Percentiles rank a stretch among this genome's conserved stretches.
Evolutionary conservation across 495 filamentous ascomycete genomes (phyloP).

Genomic region (Viridothelium virens): DNA sequence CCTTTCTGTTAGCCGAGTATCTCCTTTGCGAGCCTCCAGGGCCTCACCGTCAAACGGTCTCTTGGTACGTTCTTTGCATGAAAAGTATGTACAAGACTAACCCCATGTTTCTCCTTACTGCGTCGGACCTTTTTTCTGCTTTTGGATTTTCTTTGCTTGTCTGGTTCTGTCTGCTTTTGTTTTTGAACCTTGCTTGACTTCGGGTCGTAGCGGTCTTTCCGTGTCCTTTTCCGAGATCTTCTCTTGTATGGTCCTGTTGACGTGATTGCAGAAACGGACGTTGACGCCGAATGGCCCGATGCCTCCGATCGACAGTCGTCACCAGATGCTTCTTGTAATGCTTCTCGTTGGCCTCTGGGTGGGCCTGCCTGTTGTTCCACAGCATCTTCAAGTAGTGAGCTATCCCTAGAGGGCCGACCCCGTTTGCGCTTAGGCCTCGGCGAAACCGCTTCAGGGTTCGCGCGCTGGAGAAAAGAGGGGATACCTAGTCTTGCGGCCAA

Average conservation of each 20-base stretch:
- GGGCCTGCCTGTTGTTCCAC: neutral
- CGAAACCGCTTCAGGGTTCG: slow-evolving; percentile 2
- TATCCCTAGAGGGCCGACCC: slow-evolving; percentile 30
- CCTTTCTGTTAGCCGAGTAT: slow-evolving; percentile 50
- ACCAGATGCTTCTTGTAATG: neutral
- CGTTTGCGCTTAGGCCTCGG: slow-evolving; percentile 21
- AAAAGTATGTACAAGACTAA: slow-evolving; percentile 54
- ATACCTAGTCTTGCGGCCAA: slow-evolving; percentile 6
- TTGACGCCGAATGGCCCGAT: neutral
- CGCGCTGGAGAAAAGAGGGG: slow-evolving; percentile 12
- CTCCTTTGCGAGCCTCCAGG: neutral
- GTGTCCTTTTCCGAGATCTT: slow-evolving; percentile 30
- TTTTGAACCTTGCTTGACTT: slow-evolving; percentile 38
- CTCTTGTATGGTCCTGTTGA: slow-evolving; percentile 24
- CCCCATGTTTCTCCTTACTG: slow-evolving; percentile 36
- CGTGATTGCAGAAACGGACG: neutral
- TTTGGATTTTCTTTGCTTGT: slow-evolving; percentile 24
- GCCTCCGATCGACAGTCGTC: neutral
- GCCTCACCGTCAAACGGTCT: slow-evolving; percentile 40
- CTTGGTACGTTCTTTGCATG: slow-evolving; percentile 54
- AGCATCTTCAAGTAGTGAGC: slow-evolving; percentile 29
- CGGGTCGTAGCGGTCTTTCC: slow-evolving; percentile 40
- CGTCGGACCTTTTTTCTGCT: slow-evolving; percentile 27
- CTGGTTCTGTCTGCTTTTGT: slow-evolving; percentile 21
- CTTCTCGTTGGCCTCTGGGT: neutral